phyloP scores from a whole-genome alignment of 78 protist species.

The Dictyostelium intermedium region DNA sequence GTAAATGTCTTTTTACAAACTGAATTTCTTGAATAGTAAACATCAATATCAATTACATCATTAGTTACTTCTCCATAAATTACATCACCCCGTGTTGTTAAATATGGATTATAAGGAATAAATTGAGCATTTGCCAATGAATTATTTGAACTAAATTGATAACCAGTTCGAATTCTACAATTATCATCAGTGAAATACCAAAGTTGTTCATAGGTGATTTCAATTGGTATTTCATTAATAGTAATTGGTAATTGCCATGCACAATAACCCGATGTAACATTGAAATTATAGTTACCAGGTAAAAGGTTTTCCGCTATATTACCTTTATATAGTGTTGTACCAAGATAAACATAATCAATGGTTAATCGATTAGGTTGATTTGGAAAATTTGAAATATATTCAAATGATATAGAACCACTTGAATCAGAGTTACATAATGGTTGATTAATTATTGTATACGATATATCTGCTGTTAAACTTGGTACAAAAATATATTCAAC shows the following conservation, averaged over 20 bases:
- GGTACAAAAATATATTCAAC: neutral
- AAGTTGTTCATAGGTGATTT: neutral
- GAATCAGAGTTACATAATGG: neutral
- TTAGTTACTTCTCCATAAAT: neutral
- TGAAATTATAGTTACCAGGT: neutral
- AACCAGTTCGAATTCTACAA: neutral
- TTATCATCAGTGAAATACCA: neutral
- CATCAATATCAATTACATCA: neutral
- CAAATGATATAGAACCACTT: neutral
- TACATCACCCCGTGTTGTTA: neutral
- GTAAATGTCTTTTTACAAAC: neutral
- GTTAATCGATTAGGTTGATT: neutral
- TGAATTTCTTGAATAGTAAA: neutral
- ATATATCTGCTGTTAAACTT: neutral
- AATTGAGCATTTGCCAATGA: neutral
- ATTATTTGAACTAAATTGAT: neutral
- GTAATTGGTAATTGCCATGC: neutral
- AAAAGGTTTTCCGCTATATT: neutral
- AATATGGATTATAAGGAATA: neutral
- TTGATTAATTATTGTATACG: neutral
- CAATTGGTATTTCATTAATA: neutral
- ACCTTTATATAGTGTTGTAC: neutral
- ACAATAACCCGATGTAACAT: neutral
- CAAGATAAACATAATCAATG: neutral
- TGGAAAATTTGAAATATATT: neutral